These are phyloP conservation scores for Aspergillus unguis DNA, from an alignment of 2,329 filamentous ascomycete genomes.

Conservation along the genomic window DNA sequence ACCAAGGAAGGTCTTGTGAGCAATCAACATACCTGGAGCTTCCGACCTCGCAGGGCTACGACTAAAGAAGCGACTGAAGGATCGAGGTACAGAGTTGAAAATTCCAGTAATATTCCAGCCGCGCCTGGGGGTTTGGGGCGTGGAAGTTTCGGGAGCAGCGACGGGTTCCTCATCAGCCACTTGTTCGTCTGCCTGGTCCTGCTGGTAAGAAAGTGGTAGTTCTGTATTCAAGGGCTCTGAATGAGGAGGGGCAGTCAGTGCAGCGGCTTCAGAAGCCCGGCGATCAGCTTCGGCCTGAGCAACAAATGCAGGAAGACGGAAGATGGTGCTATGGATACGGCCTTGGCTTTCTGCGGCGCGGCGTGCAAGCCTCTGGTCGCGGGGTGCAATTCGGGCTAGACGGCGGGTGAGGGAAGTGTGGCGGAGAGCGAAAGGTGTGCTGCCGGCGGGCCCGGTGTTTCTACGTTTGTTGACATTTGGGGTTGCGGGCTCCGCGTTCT, in stretches of 20 bases:
- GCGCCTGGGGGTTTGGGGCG: constrained; percentile 24
- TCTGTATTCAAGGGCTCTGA: constrained; percentile 10
- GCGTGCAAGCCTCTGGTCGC: constrained; percentile 29
- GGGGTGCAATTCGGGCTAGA: constrained; percentile 21
- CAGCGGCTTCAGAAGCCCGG: constrained; percentile 11
- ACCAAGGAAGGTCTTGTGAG: background rate
- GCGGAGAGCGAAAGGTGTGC: constrained; percentile 20
- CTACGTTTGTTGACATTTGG: constrained; percentile 23
- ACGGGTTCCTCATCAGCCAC: constrained; percentile 3
- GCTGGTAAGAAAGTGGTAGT: constrained; percentile 10
- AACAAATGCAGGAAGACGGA: constrained; percentile 32
- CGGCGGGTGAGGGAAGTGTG: constrained; percentile 19
- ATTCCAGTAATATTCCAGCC: constrained; percentile 30
- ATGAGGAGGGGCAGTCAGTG: constrained; percentile 4
- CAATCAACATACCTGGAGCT: constrained; percentile 14
- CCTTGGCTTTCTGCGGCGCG: constrained; percentile 30
- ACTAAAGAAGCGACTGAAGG: constrained; percentile 25
- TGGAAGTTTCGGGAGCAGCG: constrained; percentile 3
- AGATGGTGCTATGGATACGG: constrained; percentile 33
- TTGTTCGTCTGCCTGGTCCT: constrained; percentile 4
- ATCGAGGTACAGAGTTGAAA: constrained; percentile 30
- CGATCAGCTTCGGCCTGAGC: constrained; percentile 30
- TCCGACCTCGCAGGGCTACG: constrained; percentile 17
- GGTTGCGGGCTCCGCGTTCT: constrained; percentile 10
- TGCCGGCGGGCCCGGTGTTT: constrained; percentile 22